A percentile compares a stretch with the other conserved stretches of the same genome.
Evolutionary conservation across 1,139 yeast species (phyloP).

Genomic region (Taphrina confusa): DNA sequence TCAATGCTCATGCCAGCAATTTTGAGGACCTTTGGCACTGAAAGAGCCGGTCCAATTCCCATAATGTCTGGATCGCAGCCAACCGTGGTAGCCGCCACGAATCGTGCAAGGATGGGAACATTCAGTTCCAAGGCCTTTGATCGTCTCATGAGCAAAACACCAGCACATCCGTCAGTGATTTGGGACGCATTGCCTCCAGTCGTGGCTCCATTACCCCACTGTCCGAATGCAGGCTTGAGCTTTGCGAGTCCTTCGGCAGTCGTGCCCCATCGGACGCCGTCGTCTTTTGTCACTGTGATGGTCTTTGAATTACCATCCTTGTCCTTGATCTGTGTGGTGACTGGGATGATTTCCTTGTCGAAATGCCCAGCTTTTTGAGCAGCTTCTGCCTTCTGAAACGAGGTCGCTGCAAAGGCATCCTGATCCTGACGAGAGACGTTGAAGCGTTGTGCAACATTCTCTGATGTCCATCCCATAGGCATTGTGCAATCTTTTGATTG

Average conservation of each 20-base stretch:
- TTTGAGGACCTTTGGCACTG: constrained; percentile 78
- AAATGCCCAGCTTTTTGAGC: constrained; percentile 50
- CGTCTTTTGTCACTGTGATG: constrained; percentile 68
- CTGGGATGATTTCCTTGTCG: constrained; percentile 50
- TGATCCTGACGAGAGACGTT: constrained; percentile 46
- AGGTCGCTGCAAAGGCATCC: constrained; percentile 49
- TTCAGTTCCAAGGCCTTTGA: constrained; percentile 78
- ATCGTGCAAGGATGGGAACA: constrained; percentile 70
- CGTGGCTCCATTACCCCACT: constrained; percentile 64
- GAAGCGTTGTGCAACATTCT: constrained; percentile 47
- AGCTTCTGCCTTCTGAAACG: constrained; percentile 49
- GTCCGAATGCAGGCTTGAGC: constrained; percentile 83
- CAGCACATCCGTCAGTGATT: constrained; percentile 94
- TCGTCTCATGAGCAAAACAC: constrained; percentile 79
- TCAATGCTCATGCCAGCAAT: constrained; percentile 62
- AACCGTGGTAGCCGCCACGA: constrained; percentile 69
- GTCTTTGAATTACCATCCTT: constrained; percentile 49
- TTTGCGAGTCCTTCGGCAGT: constrained; percentile 73
- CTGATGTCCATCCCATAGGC: constrained; percentile 52
- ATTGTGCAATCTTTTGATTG: constrained; percentile 50
- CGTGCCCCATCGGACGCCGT: constrained; percentile 87
- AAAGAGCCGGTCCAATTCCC: constrained; percentile 96
- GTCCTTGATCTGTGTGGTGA: constrained; percentile 51
- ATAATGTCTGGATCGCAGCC: constrained; percentile 96
- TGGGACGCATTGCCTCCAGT: constrained; percentile 99